phyloP scores from a whole-genome alignment of 768 basidiomycete genomes.

The Kwoniella mangroviensis region DNA sequence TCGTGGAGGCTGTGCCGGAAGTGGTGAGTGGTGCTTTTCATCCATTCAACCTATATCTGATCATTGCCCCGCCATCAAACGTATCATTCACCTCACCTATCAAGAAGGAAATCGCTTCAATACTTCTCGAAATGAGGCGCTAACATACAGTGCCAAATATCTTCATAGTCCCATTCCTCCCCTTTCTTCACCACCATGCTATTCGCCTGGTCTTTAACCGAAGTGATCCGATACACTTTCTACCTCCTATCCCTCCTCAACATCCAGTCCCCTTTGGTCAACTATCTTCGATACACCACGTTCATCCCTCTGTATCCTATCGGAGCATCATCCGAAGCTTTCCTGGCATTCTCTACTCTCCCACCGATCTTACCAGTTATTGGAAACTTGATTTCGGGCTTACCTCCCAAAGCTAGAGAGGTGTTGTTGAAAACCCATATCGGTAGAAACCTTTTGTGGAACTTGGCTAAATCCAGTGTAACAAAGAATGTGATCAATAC shows the following conservation, averaged over 20 bases:
- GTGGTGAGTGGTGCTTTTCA: conserved; percentile 60
- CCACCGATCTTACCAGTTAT: conserved; percentile 59
- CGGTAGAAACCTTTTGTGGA: conserved; percentile 57
- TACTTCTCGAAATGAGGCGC: background rate
- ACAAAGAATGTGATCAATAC: conserved; percentile 21
- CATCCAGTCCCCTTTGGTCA: conserved; percentile 59
- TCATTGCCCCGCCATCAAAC: background rate
- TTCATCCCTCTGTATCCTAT: conserved; percentile 94
- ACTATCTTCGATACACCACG: conserved; percentile 75
- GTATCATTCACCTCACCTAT: no score
- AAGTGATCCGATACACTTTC: conserved; percentile 88
- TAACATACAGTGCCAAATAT: background rate
- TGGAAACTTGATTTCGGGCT: conserved; percentile 27
- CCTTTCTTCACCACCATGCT: conserved; percentile 90
- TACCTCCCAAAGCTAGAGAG: conserved; percentile 28
- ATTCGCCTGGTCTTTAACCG: conserved; percentile 87
- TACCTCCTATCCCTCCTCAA: conserved; percentile 74
- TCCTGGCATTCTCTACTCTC: conserved; percentile 77
- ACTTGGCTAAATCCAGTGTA: conserved; percentile 30
- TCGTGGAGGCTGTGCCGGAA: conserved; percentile 68
- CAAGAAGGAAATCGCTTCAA: no score
- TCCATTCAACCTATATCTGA: background rate
- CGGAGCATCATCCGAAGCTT: conserved; percentile 88
- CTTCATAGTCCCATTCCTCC: conserved; percentile 63
- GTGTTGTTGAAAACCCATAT: conserved; percentile 60